Evolutionary conservation across 331 rosid genomes (phyloP).

Genomic region (Saraca asoca): DNA sequence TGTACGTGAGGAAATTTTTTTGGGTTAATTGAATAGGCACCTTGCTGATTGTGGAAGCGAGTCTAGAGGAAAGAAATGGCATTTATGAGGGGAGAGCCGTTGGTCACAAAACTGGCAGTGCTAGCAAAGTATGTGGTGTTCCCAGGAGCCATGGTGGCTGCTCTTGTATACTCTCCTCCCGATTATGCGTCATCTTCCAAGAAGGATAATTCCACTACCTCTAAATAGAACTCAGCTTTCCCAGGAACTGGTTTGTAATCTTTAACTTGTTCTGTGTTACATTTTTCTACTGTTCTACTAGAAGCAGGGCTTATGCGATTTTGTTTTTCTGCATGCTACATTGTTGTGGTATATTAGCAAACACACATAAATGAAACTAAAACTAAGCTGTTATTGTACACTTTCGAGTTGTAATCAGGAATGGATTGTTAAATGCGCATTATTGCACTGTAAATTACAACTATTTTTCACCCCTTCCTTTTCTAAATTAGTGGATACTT

Average conservation of each 20-base stretch:
- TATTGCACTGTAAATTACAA: neutral
- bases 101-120: conserved; percentile 54
- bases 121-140: conserved; percentile 51
- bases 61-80: conserved; percentile 32
- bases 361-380: neutral
- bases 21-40: too few species aligned
- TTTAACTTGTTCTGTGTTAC: neutral
- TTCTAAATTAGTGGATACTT: neutral
- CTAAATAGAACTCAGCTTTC: conserved; percentile 37
- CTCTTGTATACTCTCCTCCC: conserved; percentile 65
- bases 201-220: conserved; percentile 30
- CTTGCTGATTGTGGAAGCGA: neutral
- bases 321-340: neutral
- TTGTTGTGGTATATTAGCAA: neutral
- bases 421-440: neutral
- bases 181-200: conserved; percentile 29
- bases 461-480: neutral
- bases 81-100: conserved; percentile 62
- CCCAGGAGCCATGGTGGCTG: conserved; percentile 61
- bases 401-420: neutral
- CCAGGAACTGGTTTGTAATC: neutral
- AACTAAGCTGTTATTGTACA: neutral
- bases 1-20: too few species aligned
- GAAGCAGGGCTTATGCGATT: neutral
- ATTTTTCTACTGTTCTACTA: neutral